Base-by-base conservation (phyloP, 176 grass and related monocot genomes). In the Eleusine coracana region DNA sequence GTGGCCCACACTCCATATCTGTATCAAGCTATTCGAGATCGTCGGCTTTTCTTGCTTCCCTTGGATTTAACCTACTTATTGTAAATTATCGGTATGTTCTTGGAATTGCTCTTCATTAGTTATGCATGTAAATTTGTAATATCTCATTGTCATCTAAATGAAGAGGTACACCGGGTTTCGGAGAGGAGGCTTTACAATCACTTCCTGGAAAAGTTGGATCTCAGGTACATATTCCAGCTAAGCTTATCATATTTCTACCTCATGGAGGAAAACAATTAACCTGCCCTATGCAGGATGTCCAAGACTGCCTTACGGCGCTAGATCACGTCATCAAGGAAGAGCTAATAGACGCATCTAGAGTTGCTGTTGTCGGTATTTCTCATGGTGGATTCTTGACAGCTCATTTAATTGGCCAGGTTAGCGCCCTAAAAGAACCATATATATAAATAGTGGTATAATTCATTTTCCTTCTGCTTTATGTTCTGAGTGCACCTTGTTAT, bases 141-240 rank as follows among this genome's bases (percentile, higher is more conserved):
- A n/a, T 78, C 28, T 86, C 2, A 72, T 48, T 44, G 41, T 37
- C 44, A 9, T 78, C 6, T 78, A 25, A 61, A 72, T 66, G 86
- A 68, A 92, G 96, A 80, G 92, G 96, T 56, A 91, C 96, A 8
- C 81, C 75, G 10, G 92, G 92, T 55, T 95, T 93, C 44, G 92
- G 92, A 51, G 91, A 98, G 80, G 96, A 98, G 82, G 96, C 96
- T 70, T 91, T 98, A 80, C 96, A 98, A 70, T 95, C 92, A 67
- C 96, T 98, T 76, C 83, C 96, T 67, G 90, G 96, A 84, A 93
- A 89, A 68, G 81, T 95, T 85, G 92, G 96, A 20, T 95, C 84
- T 55, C 96, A 93, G 92, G 95, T 95, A 29, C 44, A 70, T 54
- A 12, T 49, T 80, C 52, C 10, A 66, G 3, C 77, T 79, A 55